Evolutionary conservation across 192 early-diverging fungal genomes (phyloP).

Genomic region (Coemansia sp.): DNA sequence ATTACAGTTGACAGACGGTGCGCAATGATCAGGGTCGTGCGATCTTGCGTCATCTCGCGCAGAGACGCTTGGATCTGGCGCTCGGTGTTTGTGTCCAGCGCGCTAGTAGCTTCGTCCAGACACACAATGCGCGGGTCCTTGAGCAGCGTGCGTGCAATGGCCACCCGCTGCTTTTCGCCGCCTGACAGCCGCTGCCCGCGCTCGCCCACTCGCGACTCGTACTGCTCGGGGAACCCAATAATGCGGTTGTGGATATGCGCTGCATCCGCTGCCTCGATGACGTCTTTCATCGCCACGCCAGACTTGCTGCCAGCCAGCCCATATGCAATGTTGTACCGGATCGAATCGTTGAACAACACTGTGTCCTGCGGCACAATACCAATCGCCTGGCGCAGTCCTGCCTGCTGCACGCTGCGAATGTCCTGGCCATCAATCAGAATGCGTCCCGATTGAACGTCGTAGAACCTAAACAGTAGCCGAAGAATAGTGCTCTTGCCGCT

Average conservation of each 20-base stretch:
- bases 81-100: slow-evolving; percentile 84
- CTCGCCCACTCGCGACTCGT: slow-evolving; percentile 88
- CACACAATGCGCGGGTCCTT: slow-evolving; percentile 87
- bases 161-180: slow-evolving; percentile 92
- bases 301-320: slow-evolving; percentile 53
- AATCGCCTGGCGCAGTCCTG: slow-evolving; percentile 69
- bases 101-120: slow-evolving; percentile 92
- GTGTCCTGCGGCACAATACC: slow-evolving; percentile 97
- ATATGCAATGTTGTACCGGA: slow-evolving; percentile 94
- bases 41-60: slow-evolving; percentile 68
- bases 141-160: slow-evolving; percentile 90
- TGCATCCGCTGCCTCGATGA: slow-evolving; percentile 67
- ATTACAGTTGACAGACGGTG: slow-evolving; percentile 85
- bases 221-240: slow-evolving; percentile 71
- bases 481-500: slow-evolving; percentile 78
- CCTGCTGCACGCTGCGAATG: slow-evolving; percentile 64
- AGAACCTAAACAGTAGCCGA: slow-evolving; percentile 86
- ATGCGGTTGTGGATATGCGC: slow-evolving; percentile 81
- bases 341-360: slow-evolving; percentile 94
- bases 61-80: slow-evolving; percentile 86
- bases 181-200: slow-evolving; percentile 85
- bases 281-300: slow-evolving; percentile 66
- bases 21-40: slow-evolving; percentile 86
- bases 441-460: slow-evolving; percentile 78
- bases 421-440: slow-evolving; percentile 84